Base-by-base conservation (phyloP, 2,329 filamentous ascomycete genomes). In the Arthrobotrys sphaeroides region DNA sequence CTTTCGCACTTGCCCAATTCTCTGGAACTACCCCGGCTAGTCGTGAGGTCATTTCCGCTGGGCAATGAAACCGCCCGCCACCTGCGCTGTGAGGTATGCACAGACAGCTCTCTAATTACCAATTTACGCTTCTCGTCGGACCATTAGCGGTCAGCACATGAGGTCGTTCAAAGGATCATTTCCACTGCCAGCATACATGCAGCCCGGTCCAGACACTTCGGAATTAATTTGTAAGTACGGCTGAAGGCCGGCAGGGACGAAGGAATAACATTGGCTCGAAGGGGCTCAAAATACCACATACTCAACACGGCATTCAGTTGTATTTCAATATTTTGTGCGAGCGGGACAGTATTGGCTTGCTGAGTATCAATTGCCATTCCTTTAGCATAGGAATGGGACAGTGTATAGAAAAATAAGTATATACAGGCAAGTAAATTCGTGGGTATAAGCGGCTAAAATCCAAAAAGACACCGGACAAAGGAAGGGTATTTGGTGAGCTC, bases 1-100 rank as follows among this genome's bases (percentile, higher is more conserved):
- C 24, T 16, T 20, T 55, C n/a, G 49, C 16, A 55, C 51, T 38
- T 55, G 16, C 51, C 51, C 16, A 13, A 55, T 55, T 16, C 51
- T n/a, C 16, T 55, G 31, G 24, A 38, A 55, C n/a, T 38, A 55
- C 31, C 51, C 51, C 51, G 51, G 51, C 51, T 38, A 38, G 9
- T n/a, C 5, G 51, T 55, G 51, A 55, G 51, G 51, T 55, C 51
- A 55, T 55, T 55, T 55, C 20, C 22, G 18, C 51, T 55, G 51
- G 51, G 51, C 22, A 55, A 13, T 55, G 38, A 55, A 53, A n/a
- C n/a, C 33, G 51, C 6, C 51, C 51, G 51, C 31, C 51, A 55
- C 28, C 45, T 51, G 45, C 45, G 13, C 45, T 31, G 24, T 51
- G 24, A 12, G 9, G 28, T n/a, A 38, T 55, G 51, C 51, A 53